These are phyloP conservation scores for Lodderomyces orthopsilosis DNA, from an alignment of 1,139 yeast genomes.

Conservation along the genomic window DNA sequence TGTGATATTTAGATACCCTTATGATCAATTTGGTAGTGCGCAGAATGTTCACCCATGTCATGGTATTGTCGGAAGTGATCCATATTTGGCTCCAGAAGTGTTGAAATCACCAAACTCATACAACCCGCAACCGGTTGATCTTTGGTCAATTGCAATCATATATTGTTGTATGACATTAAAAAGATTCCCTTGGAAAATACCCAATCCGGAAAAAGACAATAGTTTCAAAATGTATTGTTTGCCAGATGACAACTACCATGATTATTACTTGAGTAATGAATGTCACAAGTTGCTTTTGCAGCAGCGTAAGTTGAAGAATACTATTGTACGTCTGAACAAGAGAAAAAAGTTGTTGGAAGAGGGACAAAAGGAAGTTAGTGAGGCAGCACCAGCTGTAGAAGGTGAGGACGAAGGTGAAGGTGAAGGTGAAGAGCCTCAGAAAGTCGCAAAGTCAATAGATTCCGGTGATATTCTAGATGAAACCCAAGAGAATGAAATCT, in stretches of 20 bases:
- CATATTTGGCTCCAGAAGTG: slow-evolving; percentile 96
- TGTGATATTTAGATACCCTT: slow-evolving; percentile 89
- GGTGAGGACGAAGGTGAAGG: slow-evolving; percentile 1
- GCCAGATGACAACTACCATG: slow-evolving; percentile 53
- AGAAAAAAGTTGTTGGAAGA: slow-evolving; percentile 28
- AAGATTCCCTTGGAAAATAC: slow-evolving; percentile 97
- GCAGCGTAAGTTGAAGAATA: slow-evolving; percentile 45
- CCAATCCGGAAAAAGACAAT: slow-evolving; percentile 74
- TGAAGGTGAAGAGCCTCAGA: background rate
- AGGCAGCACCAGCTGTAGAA: slow-evolving; percentile 1
- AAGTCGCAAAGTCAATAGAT: background rate
- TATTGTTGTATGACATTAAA: slow-evolving; percentile 94
- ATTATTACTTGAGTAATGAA: slow-evolving; percentile 50
- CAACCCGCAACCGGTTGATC: slow-evolving; percentile 90
- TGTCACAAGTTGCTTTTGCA: slow-evolving; percentile 47
- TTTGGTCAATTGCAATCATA: slow-evolving; percentile 94
- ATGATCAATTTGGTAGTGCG: slow-evolving; percentile 52
- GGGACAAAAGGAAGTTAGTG: slow-evolving; percentile 13
- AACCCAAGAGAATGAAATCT: slow-evolving; percentile 32
- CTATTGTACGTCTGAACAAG: slow-evolving; percentile 44
- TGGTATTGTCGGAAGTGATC: slow-evolving; percentile 97
- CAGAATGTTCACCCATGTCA: slow-evolving; percentile 71
- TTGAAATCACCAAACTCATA: slow-evolving; percentile 64
- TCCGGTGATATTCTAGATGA: slow-evolving; percentile 29
- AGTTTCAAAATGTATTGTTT: slow-evolving; percentile 67